These are phyloP conservation scores for Talaromyces atroroseus DNA, from an alignment of 2,329 filamentous ascomycete species.

Conservation along the genomic window DNA sequence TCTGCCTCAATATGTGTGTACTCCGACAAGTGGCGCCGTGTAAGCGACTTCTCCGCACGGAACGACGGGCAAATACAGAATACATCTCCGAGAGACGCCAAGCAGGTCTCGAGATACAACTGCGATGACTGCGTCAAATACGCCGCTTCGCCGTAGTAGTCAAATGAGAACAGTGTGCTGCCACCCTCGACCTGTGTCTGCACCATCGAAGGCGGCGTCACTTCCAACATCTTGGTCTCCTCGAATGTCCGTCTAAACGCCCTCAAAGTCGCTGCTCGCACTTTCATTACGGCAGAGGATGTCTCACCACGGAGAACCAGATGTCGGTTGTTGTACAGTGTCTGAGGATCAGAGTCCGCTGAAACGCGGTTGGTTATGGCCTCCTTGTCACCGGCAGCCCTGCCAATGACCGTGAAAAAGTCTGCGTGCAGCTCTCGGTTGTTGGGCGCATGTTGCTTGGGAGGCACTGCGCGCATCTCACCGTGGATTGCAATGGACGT, in stretches of 20 bases:
- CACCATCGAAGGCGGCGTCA: constrained; percentile 82
- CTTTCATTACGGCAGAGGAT: constrained; percentile 78
- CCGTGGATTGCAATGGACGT: constrained; percentile 81
- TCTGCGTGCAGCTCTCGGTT: constrained; percentile 86
- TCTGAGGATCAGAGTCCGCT: constrained; percentile 63
- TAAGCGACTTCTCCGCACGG: constrained; percentile 93
- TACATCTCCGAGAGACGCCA: constrained; percentile 86
- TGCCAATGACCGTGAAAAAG: constrained; percentile 74
- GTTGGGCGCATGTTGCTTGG: constrained; percentile 71
- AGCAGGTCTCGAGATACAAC: constrained; percentile 91
- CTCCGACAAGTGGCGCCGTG: constrained; percentile 87
- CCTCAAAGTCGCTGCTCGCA: constrained; percentile 72
- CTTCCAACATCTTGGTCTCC: constrained; percentile 72
- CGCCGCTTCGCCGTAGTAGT: constrained; percentile 83
- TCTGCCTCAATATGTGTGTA: constrained; percentile 97
- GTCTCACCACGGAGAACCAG: constrained; percentile 79
- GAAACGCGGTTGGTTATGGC: constrained; percentile 82
- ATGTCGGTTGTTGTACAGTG: constrained; percentile 75
- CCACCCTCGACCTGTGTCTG: constrained; percentile 95
- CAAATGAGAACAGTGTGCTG: constrained; percentile 80
- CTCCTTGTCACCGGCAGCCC: constrained; percentile 79
- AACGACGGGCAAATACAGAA: constrained; percentile 99
- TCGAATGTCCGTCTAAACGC: constrained; percentile 77
- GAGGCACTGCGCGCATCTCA: constrained; percentile 75
- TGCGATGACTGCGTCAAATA: constrained; percentile 97